These are phyloP conservation scores for Cornus kousa DNA, from an alignment of 148 eudicot genomes.

Conservation along the genomic window DNA sequence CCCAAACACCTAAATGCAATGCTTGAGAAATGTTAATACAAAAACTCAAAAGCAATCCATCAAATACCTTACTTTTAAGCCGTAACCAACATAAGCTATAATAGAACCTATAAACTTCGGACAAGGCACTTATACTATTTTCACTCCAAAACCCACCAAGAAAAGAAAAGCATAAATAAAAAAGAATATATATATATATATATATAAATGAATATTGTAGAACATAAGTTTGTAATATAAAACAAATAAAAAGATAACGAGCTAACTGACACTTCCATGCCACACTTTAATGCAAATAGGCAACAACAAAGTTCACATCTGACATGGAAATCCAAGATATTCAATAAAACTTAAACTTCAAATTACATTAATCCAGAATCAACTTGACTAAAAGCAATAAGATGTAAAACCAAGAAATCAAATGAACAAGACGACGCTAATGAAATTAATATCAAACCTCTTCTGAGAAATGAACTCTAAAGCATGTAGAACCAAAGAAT, in stretches of 20 bases:
- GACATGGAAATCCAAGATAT: neutral
- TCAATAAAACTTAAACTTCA: neutral
- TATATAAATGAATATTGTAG: neutral
- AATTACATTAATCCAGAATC: too few species aligned
- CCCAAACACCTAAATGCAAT: neutral
- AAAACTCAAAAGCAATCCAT: too few species aligned
- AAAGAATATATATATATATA: too few species aligned
- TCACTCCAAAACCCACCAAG: neutral
- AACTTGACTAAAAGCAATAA: neutral
- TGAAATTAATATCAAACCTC: slow-evolving; percentile 38
- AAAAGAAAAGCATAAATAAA: neutral
- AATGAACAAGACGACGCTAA: neutral
- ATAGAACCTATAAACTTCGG: too few species aligned
- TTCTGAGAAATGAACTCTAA: slow-evolving; percentile 77
- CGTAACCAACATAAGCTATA: neutral
- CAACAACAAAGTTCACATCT: neutral
- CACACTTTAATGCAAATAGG: neutral
- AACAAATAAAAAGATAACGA: neutral
- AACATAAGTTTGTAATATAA: too few species aligned
- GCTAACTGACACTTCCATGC: neutral
- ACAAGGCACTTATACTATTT: neutral
- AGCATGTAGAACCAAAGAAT: slow-evolving; percentile 80
- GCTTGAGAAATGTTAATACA: neutral
- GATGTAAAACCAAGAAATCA: neutral
- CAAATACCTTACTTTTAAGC: too few species aligned